Evolutionary conservation across 257 asterid species (phyloP), one percentile per base, ranked within the genome.

Genomic region (Leonotis leonurus): DNA sequence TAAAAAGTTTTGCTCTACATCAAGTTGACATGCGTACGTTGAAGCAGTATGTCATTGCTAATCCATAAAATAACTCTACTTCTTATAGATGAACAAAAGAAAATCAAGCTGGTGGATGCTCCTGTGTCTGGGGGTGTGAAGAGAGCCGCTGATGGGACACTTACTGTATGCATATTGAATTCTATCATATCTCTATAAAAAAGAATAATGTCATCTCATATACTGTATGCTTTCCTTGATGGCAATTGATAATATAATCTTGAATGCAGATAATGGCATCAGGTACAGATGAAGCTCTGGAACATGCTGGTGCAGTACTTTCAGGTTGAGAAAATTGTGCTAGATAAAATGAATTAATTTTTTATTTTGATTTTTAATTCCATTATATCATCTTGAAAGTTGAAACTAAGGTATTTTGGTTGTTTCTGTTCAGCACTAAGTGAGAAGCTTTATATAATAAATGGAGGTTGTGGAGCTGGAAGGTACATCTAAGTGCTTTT

Each of bases 81-180:
- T 51, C 45, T 59, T 72, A 26, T 80, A 92, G 99, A 69, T 75
- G 96, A 89, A 71, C 74, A 79, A 39, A 92, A 76, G 79, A 80
- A 85, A 61, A 68, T 92, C 79, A 86, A 85, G 76, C 81, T 92
- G 81, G 88, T 89, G 68, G 99, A 92, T 81, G 93, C 99, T 83
- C 99, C 99, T 29, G 99, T 92, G 71, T 92, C 99, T 48, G 99
- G 99, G 77, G 99, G 99, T 54, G 99, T 92, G 69, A 89, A 81
- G 80, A 77, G 90, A 65, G 97, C 99, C 62, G 73, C 96, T 39
- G 61, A 80, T 61, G 99, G 99, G 75, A 85, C 96, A 50, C 97
- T 92, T 72, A 86, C 97, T 71, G 99, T 92, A 80, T 58, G 96
- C 52, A 41, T 24, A 35, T 73, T 40, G 12, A 64, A 44, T 60